Evolutionary conservation across 164 flowering plant species (phyloP).

Genomic region (Dillenia suffruticosa): DNA sequence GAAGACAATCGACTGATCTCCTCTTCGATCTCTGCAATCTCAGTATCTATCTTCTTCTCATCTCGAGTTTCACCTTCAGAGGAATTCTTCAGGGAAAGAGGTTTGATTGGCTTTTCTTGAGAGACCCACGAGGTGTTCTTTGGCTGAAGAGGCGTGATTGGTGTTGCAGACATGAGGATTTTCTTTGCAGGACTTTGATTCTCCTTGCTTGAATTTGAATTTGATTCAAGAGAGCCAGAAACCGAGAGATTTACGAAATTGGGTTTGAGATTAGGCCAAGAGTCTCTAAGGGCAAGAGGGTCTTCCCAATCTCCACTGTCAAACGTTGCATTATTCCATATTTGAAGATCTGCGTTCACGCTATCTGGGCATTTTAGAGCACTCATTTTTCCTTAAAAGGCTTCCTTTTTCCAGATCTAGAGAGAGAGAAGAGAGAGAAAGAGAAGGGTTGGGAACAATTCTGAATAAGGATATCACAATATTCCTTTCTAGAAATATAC

Average conservation of each 20-base stretch:
- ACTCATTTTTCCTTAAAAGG: conserved; percentile 28
- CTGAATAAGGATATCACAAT: background rate
- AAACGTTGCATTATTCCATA: conserved; percentile 75
- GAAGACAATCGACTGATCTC: conserved; percentile 52
- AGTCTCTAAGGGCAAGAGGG: conserved; percentile 14
- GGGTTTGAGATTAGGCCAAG: conserved; percentile 31
- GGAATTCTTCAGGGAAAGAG: background rate
- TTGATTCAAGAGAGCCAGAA: conserved; percentile 35
- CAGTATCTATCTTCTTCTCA: conserved; percentile 43
- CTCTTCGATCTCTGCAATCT: conserved; percentile 60
- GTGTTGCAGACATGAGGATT: conserved; percentile 28
- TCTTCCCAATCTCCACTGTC: conserved; percentile 45
- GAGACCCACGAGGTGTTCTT: conserved; percentile 11
- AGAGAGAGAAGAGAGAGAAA: conserved; percentile 2
- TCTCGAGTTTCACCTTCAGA: conserved; percentile 14
- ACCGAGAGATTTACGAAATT: conserved; percentile 15
- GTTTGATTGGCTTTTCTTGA: conserved; percentile 27
- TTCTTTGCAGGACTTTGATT: conserved; percentile 39
- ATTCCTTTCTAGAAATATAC: background rate
- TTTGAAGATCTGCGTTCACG: conserved; percentile 46
- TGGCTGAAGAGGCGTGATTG: conserved; percentile 26
- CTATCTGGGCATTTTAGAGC: conserved; percentile 39
- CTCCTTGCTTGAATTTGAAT: conserved; percentile 50
- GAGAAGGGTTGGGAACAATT: background rate
- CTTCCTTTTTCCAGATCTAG: conserved; percentile 1